These are phyloP conservation scores for Fistulinella cinereoalba DNA, from an alignment of 1,284 basidiomycete species.

Conservation along the genomic window DNA sequence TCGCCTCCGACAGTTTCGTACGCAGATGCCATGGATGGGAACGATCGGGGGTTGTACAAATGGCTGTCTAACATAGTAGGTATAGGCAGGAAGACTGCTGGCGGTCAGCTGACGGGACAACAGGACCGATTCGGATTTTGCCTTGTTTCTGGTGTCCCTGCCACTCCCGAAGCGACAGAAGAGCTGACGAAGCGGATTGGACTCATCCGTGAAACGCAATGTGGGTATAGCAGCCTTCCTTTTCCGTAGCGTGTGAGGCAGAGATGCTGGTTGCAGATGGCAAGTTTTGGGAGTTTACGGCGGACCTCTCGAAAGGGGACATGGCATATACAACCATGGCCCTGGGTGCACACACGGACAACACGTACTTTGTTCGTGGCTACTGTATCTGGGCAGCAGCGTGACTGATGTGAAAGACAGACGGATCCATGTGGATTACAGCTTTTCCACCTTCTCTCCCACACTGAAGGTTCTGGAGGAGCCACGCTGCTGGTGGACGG, in stretches of 20 bases:
- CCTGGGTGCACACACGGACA: slow-evolving; percentile 92
- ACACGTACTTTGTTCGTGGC: slow-evolving; percentile 79
- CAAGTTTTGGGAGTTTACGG: slow-evolving; percentile 96
- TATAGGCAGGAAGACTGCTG: slow-evolving; percentile 10
- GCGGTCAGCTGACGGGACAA: slow-evolving; percentile 5
- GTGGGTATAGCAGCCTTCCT: slow-evolving; percentile 37
- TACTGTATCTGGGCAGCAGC: neutral
- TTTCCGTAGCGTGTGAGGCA: slow-evolving; percentile 3
- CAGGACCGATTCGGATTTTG: slow-evolving; percentile 89
- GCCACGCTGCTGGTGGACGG: slow-evolving; percentile 91
- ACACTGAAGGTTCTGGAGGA: slow-evolving; percentile 81
- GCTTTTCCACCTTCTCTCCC: slow-evolving; percentile 91
- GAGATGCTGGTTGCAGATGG: slow-evolving; percentile 55
- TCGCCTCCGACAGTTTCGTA: slow-evolving; percentile 78
- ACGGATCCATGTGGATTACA: slow-evolving; percentile 93
- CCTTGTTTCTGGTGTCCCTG: slow-evolving; percentile 80
- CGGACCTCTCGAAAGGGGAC: slow-evolving; percentile 88
- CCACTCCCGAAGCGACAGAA: slow-evolving; percentile 84
- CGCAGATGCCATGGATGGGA: slow-evolving; percentile 68
- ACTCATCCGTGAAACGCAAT: slow-evolving; percentile 93
- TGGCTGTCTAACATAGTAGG: slow-evolving; percentile 84
- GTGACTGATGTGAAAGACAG: slow-evolving; percentile 39
- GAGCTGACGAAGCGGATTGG: slow-evolving; percentile 74
- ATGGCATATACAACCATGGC: slow-evolving; percentile 88
- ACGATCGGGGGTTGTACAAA: slow-evolving; percentile 69